These are phyloP conservation scores for Ogataea parapolymorpha DNA, from an alignment of 805 yeast species.

Conservation along the genomic window DNA sequence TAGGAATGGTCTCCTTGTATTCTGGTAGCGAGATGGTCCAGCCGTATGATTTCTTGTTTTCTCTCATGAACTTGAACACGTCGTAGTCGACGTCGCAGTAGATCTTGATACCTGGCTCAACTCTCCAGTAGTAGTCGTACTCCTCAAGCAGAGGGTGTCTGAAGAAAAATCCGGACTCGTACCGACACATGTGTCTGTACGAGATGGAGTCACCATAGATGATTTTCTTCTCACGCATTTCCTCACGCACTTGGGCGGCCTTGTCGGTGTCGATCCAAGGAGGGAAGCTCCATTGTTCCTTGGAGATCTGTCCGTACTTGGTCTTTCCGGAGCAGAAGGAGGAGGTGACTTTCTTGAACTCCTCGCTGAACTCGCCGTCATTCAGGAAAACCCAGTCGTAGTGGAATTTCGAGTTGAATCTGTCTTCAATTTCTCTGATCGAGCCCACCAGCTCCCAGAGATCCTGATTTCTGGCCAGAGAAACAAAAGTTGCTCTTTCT, in stretches of 20 bases:
- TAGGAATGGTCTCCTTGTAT: conserved; percentile 65
- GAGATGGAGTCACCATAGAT: conserved; percentile 66
- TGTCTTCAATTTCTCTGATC: conserved; percentile 78
- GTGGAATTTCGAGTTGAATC: conserved; percentile 75
- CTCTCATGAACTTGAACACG: conserved; percentile 77
- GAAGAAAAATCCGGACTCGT: conserved; percentile 86
- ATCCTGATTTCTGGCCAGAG: conserved; percentile 77
- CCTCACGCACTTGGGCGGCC: conserved; percentile 54
- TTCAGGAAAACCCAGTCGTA: conserved; percentile 96
- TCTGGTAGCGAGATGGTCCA: conserved; percentile 80
- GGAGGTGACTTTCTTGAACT: conserved; percentile 66
- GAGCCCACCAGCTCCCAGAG: conserved; percentile 58
- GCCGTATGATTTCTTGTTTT: conserved; percentile 68
- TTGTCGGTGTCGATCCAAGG: conserved; percentile 71
- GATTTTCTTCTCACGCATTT: conserved; percentile 48
- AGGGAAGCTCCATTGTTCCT: conserved; percentile 86
- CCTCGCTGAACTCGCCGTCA: conserved; percentile 80
- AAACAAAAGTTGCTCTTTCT: conserved; percentile 75
- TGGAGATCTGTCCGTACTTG: conserved; percentile 76
- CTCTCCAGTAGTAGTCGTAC: conserved; percentile 94
- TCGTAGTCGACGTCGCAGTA: conserved; percentile 83
- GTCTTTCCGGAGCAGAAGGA: conserved; percentile 74
- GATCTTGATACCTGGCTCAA: conserved; percentile 80
- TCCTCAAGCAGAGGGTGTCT: conserved; percentile 69
- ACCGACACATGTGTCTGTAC: conserved; percentile 90